Conservation (phyloP, 306 rosid species). For the Casuarina cunninghamiana region DNA sequence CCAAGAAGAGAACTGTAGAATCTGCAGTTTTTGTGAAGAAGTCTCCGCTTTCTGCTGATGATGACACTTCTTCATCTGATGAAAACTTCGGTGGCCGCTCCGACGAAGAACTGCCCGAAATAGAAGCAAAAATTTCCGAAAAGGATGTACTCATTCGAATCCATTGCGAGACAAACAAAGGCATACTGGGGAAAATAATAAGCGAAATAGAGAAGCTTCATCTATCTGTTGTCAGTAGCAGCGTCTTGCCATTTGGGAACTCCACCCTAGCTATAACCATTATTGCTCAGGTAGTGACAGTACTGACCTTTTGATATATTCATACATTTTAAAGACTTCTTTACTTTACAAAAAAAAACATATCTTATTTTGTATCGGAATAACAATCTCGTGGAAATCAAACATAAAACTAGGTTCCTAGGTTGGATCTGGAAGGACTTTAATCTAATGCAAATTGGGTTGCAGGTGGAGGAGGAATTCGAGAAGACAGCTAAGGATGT, state of each 20-base stretch:
- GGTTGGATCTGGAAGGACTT: not conserved
- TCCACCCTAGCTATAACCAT: constrained; percentile 50
- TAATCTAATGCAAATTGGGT: not conserved
- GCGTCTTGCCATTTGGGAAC: constrained; percentile 40
- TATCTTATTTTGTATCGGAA: too few relatives aligned
- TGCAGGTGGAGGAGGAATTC: constrained; percentile 61
- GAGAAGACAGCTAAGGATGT: constrained; percentile 45
- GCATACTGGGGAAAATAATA: constrained; percentile 42
- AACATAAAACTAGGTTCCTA: not conserved
- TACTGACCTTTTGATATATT: too few relatives aligned
- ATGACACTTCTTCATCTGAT: constrained; percentile 47
- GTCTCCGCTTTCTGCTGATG: constrained; percentile 37
- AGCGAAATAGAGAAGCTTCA: constrained; percentile 51
- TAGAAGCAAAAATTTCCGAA: constrained; percentile 63
- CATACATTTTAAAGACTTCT: too few relatives aligned
- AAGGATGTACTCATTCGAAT: constrained; percentile 62
- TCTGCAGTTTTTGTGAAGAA: constrained; percentile 41
- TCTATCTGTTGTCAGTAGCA: constrained; percentile 38
- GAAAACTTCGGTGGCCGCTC: constrained; percentile 35
- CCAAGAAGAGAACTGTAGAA: constrained; percentile 50
- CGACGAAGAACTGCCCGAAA: constrained; percentile 39
- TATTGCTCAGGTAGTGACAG: constrained; percentile 55
- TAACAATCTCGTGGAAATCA: not conserved
- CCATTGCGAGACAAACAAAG: constrained; percentile 54
- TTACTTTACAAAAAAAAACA: too few relatives aligned